Evolutionary conservation across 306 rosid species (phyloP).

Genomic region (Lathyrus sativus): DNA sequence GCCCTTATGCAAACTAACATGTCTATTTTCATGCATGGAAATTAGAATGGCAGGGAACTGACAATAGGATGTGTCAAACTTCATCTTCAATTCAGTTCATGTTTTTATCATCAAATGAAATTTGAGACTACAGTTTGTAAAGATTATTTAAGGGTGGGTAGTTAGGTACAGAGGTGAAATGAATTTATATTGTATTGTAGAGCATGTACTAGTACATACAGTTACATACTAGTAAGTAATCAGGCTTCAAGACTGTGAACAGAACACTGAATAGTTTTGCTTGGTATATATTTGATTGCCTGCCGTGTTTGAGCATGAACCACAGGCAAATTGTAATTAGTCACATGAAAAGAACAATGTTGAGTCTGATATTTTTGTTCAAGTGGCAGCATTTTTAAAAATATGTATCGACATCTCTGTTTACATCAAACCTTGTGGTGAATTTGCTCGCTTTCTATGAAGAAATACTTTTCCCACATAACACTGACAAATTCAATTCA

Average conservation of each 20-base stretch:
- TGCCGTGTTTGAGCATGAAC: conserved; percentile 6
- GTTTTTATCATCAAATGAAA: conserved; percentile 26
- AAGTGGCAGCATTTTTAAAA: conserved; percentile 18
- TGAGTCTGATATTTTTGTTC: not conserved
- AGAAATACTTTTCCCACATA: conserved; percentile 6
- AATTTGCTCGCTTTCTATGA: conserved; percentile 5
- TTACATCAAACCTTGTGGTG: conserved; percentile 2
- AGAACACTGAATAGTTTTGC: conserved; percentile 22
- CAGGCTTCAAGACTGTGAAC: not conserved
- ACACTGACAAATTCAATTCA: conserved; percentile 32
- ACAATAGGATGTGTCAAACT: not conserved
- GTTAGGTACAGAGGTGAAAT: conserved; percentile 4
- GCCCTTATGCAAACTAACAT: conserved; percentile 11
- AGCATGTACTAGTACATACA: not conserved
- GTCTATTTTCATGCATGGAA: not conserved
- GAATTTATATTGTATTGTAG: not conserved
- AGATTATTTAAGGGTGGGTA: not conserved
- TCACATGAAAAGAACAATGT: not conserved
- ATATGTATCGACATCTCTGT: not conserved
- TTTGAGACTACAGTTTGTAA: conserved; percentile 17
- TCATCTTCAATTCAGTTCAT: conserved; percentile 4
- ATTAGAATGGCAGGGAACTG: conserved; percentile 8
- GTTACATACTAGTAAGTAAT: not conserved
- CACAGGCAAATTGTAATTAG: not conserved
- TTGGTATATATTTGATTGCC: conserved; percentile 22